Evolutionary conservation across 2,329 filamentous ascomycete species (phyloP), one percentile per base, ranked within the genome.

Genomic region (Epichloe uncinata): DNA sequence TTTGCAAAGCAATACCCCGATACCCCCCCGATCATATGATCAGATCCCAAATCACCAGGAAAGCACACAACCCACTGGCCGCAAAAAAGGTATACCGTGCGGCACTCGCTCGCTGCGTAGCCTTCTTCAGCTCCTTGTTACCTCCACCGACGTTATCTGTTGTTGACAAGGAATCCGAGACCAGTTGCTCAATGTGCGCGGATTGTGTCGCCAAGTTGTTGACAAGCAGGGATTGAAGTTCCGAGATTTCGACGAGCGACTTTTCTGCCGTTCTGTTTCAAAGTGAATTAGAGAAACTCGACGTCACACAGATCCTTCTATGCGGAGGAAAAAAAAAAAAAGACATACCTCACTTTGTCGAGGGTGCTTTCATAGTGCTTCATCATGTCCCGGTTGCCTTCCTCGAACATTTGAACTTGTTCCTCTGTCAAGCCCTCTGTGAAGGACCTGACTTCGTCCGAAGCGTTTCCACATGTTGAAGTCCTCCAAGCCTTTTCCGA

Each of bases 351-450:
- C 57, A 97, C 88, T 75, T 97, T 93, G 66, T 90, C 85, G 63
- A 97, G 72, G n/a, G 87, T 89, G 68, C 85, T 88, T 66, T 96
- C 88, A 66, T 94, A 95, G 67, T 95, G 87, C 66, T 85, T 86
- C 58, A 97, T 75, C 82, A 98, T 89, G 55, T 87, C 83, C 66
- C 89, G 83, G 63, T 97, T 96, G 62, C 94, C 90, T 67, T 88
- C 79, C 58, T 91, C 90, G 69, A 98, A 97, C 63, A 95, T 78
- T 65, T 96, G 91, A 48, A 93, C 72, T 66, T 97, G 91, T 62
- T 96, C 89, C 20, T 82, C 75, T 16, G 85, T 87, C 53, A 96
- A 71, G 54, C 82, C 78, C 41, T 79, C 68, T 47, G 67, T 59
- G 33, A 54, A 47, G n/a, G 55, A 45, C 26, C 54, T 48, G 2